Conservation (phyloP, 352 stramenopile genomes). For the Pythium folliculosum region DNA sequence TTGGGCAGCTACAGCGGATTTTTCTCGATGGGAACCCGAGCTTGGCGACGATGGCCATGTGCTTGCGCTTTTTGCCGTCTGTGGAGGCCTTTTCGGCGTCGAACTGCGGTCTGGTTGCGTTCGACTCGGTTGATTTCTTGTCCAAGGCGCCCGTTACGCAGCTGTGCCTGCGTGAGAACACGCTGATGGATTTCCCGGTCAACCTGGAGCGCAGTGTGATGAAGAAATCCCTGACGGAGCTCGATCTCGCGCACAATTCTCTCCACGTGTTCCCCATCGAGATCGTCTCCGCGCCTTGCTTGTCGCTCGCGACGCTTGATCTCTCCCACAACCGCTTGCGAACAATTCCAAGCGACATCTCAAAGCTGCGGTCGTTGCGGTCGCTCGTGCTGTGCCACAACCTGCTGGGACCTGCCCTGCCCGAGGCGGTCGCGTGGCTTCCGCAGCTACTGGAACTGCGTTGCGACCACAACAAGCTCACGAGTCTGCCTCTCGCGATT, state of each 20-base stretch:
- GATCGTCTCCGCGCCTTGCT: conserved; percentile 37
- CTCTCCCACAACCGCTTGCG: conserved; percentile 52
- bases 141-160: conserved; percentile 41
- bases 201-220: conserved; percentile 39
- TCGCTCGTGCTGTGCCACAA: conserved; percentile 50
- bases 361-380: conserved; percentile 37
- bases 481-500: conserved; percentile 37
- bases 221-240: conserved; percentile 49
- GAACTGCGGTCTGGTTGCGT: conserved; percentile 43
- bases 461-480: conserved; percentile 44
- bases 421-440: conserved; percentile 42
- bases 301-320: conserved; percentile 39
- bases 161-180: conserved; percentile 45
- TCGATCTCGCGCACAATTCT: conserved; percentile 39
- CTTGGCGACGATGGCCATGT: conserved; percentile 38
- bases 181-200: conserved; percentile 44
- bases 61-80: conserved; percentile 38
- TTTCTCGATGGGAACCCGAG: conserved; percentile 47
- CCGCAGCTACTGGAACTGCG: conserved; percentile 36
- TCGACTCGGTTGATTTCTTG: conserved; percentile 51
- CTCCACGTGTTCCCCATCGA: conserved; percentile 44
- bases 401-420: conserved; percentile 35
- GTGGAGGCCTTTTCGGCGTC: conserved; percentile 39
- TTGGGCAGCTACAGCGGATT: conserved; percentile 19
- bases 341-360: conserved; percentile 42